These are phyloP conservation scores for Telfairia occidentalis DNA, from an alignment of 331 rosid species.

Conservation along the genomic window DNA sequence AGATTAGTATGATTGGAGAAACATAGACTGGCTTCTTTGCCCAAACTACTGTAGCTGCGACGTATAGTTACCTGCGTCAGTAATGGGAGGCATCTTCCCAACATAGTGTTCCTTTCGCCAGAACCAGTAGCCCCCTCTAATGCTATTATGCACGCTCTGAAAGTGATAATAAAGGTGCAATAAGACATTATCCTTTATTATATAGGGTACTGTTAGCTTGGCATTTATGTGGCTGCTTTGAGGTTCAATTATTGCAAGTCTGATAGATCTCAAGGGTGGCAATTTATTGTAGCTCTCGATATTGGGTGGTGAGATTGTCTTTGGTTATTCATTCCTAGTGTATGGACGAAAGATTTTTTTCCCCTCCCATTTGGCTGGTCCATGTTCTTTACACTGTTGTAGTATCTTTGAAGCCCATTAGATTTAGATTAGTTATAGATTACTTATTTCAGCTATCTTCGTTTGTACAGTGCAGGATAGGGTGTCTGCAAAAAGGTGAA, in stretches of 20 bases:
- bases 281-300: conserved; percentile 4
- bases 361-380: background rate
- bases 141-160: background rate
- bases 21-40: background rate
- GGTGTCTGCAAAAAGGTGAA: background rate
- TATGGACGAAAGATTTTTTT: background rate
- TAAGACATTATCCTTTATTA: conserved; percentile 9
- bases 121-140: conserved; percentile 4
- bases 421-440: background rate
- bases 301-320: conserved; percentile 1
- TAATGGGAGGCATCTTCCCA: conserved; percentile 12
- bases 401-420: background rate
- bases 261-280: background rate
- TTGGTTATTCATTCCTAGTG: background rate
- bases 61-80: conserved; percentile 1
- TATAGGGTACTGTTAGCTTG: conserved; percentile 7
- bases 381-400: conserved; percentile 8
- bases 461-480: conserved; percentile 1
- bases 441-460: background rate
- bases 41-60: conserved; percentile 5
- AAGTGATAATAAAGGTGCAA: conserved; percentile 7
- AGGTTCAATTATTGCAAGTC: background rate
- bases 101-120: conserved; percentile 9
- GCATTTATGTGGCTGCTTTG: conserved; percentile 8
- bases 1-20: background rate